Evolutionary conservation across 1,284 basidiomycete species (phyloP).

Genomic region (Fereydounia khargensis): DNA sequence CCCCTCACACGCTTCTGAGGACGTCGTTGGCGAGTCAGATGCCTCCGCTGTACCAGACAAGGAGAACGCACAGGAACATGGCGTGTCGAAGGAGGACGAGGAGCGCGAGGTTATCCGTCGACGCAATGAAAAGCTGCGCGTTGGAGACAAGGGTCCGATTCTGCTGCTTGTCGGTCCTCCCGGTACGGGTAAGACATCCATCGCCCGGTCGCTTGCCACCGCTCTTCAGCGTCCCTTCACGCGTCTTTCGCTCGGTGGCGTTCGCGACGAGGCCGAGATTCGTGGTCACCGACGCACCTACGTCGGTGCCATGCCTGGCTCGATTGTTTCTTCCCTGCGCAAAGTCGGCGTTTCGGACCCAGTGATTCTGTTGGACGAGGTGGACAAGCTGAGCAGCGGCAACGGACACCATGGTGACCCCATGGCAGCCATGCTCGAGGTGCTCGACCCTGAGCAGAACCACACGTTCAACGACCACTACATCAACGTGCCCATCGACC

Average conservation of each 20-base stretch:
- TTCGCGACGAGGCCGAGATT: conserved; percentile 60
- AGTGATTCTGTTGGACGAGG: conserved; percentile 60
- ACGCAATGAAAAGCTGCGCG: conserved; percentile 31
- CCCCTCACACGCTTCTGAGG: not conserved
- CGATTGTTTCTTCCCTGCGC: conserved; percentile 61
- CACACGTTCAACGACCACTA: conserved; percentile 60
- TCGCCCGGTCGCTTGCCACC: conserved; percentile 60
- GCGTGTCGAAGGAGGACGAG: conserved; percentile 21
- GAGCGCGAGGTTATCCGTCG: conserved; percentile 23
- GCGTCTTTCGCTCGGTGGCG: conserved; percentile 58
- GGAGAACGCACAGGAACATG: conserved; percentile 6
- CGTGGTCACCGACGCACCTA: conserved; percentile 56
- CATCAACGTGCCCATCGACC: conserved; percentile 54
- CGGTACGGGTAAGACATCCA: conserved; percentile 55
- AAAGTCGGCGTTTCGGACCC: conserved; percentile 59
- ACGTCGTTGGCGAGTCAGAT: not conserved
- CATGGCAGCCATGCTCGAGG: conserved; percentile 60
- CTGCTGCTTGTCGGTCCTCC: conserved; percentile 65
- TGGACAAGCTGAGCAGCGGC: conserved; percentile 59
- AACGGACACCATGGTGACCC: conserved; percentile 59
- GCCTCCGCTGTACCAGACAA: conserved; percentile 9
- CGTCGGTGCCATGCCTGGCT: conserved; percentile 65
- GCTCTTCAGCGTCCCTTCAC: conserved; percentile 71
- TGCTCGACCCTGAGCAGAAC: conserved; percentile 60
- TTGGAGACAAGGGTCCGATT: conserved; percentile 69